A percentile compares a stretch with the other conserved stretches of the same genome.
These are phyloP conservation scores for Collybia sp. DNA, from an alignment of 768 basidiomycete genomes.

Conservation along the genomic window DNA sequence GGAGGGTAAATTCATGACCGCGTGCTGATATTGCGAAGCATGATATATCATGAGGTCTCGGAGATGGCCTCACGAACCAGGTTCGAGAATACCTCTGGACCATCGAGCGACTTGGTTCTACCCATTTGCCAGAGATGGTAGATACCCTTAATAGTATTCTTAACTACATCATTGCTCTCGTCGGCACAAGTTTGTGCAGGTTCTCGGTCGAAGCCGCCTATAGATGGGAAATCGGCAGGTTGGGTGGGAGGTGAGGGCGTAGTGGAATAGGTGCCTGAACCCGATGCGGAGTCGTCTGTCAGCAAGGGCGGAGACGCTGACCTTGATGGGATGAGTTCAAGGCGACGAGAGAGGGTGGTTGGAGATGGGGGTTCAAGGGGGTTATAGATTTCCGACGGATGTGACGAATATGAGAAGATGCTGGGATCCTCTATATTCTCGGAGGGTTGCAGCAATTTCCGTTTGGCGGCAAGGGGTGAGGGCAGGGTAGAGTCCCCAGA, in stretches of 20 bases:
- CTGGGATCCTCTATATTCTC: constrained; percentile 29
- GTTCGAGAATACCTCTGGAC: constrained; percentile 30
- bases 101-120: constrained; percentile 15
- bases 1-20: too few relatives aligned
- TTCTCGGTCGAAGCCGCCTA: constrained; percentile 3
- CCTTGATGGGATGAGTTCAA: constrained; percentile 28
- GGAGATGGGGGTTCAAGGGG: constrained; percentile 40
- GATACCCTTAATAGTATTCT: constrained; percentile 48
- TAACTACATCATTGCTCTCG: constrained; percentile 34
- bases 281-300: constrained; percentile 18
- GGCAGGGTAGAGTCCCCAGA: constrained; percentile 71
- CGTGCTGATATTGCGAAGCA: constrained; percentile 1
- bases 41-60: constrained; percentile 3
- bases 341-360: constrained; percentile 30
- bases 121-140: constrained; percentile 56
- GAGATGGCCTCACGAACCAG: constrained; percentile 29
- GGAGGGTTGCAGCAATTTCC: constrained; percentile 15
- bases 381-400: constrained; percentile 27
- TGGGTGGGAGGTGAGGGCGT: constrained; percentile 8
- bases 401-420: constrained; percentile 16
- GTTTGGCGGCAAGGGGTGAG: constrained; percentile 33
- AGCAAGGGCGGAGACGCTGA: constrained; percentile 16
- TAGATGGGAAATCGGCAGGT: constrained; percentile 1
- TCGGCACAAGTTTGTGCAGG: constrained; percentile 2
- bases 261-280: constrained; percentile 7